Evolutionary conservation across 345 rosid genomes (phyloP).

Genomic region (Adansonia digitata): DNA sequence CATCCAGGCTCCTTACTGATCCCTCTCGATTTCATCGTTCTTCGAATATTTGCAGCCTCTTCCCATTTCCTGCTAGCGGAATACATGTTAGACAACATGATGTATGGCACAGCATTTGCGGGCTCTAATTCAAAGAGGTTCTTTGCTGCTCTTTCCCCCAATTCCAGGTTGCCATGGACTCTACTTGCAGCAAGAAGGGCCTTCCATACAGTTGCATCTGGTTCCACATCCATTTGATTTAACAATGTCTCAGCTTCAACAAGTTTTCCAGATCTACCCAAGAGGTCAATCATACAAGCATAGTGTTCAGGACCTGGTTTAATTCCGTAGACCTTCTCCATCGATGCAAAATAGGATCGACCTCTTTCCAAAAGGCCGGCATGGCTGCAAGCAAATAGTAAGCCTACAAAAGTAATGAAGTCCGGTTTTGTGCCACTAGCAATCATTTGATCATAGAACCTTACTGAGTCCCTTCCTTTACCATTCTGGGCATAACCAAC

Average conservation of each 20-base stretch:
- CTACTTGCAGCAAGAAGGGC: slow-evolving; percentile 73
- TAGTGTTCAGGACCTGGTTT: slow-evolving; percentile 79
- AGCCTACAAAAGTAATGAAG: slow-evolving; percentile 70
- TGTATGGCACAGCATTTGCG: slow-evolving; percentile 60
- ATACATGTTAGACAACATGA: slow-evolving; percentile 70
- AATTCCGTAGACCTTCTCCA: slow-evolving; percentile 57
- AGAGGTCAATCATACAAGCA: slow-evolving; percentile 90
- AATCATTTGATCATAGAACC: slow-evolving; percentile 58
- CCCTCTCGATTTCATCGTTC: slow-evolving; percentile 63
- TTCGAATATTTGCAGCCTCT: slow-evolving; percentile 66
- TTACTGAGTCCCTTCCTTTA: slow-evolving; percentile 61
- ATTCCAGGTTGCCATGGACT: slow-evolving; percentile 55
- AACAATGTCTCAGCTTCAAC: slow-evolving; percentile 55
- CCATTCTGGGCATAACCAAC: slow-evolving; percentile 89
- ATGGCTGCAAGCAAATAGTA: slow-evolving; percentile 93
- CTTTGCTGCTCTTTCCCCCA: slow-evolving; percentile 78
- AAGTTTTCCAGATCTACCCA: slow-evolving; percentile 77
- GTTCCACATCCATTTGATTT: slow-evolving; percentile 58
- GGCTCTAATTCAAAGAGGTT: slow-evolving; percentile 70
- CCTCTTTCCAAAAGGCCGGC: slow-evolving; percentile 62
- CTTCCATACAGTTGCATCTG: slow-evolving; percentile 87
- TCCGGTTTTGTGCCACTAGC: slow-evolving; percentile 61
- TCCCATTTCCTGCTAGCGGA: slow-evolving; percentile 65
- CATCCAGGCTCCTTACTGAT: slow-evolving; percentile 78
- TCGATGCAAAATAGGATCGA: slow-evolving; percentile 51